phyloP scores from a whole-genome alignment of 73 alveolate species.

The Tetrahymena elliotti region DNA sequence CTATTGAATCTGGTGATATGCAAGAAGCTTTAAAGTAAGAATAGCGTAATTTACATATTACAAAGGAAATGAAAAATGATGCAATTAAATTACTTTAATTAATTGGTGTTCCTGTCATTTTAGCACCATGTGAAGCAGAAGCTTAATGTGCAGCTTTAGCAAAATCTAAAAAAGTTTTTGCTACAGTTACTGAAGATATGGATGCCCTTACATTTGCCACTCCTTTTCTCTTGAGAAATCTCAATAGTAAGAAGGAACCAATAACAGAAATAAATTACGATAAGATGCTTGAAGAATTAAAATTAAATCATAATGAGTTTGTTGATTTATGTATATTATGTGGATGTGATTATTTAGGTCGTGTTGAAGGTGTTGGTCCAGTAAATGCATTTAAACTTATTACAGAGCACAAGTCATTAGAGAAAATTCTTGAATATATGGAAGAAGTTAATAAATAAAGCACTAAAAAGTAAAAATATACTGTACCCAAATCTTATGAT shows the following conservation, averaged over 20 bases:
- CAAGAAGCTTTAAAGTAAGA: conserved; percentile 65
- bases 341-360: conserved; percentile 76
- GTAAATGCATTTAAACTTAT: conserved; percentile 68
- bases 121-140: conserved; percentile 97
- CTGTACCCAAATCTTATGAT: conserved; percentile 61
- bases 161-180: conserved; percentile 73
- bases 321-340: conserved; percentile 88
- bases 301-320: conserved; percentile 71
- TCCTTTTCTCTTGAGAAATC: conserved; percentile 70
- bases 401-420: conserved; percentile 59
- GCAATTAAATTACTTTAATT: conserved; percentile 72
- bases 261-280: conserved; percentile 63
- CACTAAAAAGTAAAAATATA: conserved; percentile 44
- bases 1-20: conserved; percentile 76
- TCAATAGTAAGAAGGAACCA: conserved; percentile 76
- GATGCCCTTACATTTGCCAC: conserved; percentile 85
- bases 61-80: conserved; percentile 78
- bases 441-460: conserved; percentile 51
- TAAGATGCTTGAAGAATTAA: conserved; percentile 66
- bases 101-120: conserved; percentile 77
- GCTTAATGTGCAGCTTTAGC: conserved; percentile 85
- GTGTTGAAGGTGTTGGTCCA: conserved; percentile 77
- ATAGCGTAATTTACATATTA: conserved; percentile 63
- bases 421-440: conserved; percentile 57
- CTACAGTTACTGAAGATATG: conserved; percentile 92